Evolutionary conservation across 768 basidiomycete species (phyloP).

Genomic region (Phanerochaete carnosa): DNA sequence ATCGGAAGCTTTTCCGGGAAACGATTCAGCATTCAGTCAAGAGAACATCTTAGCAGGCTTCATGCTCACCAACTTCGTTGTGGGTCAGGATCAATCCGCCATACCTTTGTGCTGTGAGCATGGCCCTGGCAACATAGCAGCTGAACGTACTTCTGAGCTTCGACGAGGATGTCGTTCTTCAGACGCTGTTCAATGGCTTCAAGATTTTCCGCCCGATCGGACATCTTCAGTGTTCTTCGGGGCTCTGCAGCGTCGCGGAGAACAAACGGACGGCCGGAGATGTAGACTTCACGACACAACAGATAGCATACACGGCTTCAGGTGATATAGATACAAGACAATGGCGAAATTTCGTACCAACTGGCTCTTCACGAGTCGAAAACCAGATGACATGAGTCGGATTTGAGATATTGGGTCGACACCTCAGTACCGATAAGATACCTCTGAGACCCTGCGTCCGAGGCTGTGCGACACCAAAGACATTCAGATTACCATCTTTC

Average conservation of each 20-base stretch:
- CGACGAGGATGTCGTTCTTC: constrained; percentile 88
- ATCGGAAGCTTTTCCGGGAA: constrained; percentile 31
- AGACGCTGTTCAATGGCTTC: constrained; percentile 89
- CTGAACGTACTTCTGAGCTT: constrained; percentile 59
- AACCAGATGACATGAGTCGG: constrained; percentile 90
- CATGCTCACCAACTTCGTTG: constrained; percentile 74
- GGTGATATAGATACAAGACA: background rate
- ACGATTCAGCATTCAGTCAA: background rate
- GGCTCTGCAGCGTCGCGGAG: constrained; percentile 85
- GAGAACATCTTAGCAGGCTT: background rate
- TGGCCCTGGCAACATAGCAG: background rate
- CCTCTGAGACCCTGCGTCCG: constrained; percentile 88
- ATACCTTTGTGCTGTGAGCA: constrained; percentile 44
- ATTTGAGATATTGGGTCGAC: constrained; percentile 58
- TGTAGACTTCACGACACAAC: constrained; percentile 54
- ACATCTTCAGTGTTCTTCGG: constrained; percentile 70
- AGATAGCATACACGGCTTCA: background rate
- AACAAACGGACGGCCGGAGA: constrained; percentile 91
- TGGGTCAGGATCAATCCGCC: constrained; percentile 92
- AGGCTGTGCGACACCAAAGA: constrained; percentile 95
- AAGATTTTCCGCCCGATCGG: constrained; percentile 91
- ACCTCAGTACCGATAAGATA: constrained; percentile 80
- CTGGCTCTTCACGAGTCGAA: constrained; percentile 94
- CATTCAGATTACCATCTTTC: constrained; percentile 74
- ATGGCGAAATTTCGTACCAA: constrained; percentile 50